Base-by-base conservation (phyloP, 2,329 filamentous ascomycete species). In the Sarocladium oryzae region DNA sequence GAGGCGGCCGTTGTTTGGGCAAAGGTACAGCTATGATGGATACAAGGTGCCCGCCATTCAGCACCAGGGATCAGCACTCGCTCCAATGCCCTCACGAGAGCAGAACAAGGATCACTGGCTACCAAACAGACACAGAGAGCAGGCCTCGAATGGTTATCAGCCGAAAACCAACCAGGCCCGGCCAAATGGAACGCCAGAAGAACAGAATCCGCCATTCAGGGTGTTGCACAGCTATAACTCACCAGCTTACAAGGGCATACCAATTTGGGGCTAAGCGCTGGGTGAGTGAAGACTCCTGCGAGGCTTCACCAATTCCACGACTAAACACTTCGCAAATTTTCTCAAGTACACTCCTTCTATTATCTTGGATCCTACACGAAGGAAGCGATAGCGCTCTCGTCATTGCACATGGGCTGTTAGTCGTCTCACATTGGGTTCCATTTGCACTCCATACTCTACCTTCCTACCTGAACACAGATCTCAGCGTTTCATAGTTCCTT, bases 221-320 rank as follows among this genome's bases (percentile, higher is more conserved):
- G 68, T 81, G 10, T 64, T 81, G 8, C 78, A 81, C 63, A 81
- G 77, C 62, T 80, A 81, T 57, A 78, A 80, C 58, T 78, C 78
- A 3, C 77, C 78, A 4, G 76, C 78, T 5, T 81, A 82, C 57
- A 70, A 70, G 24, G 70, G 75, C 32, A 72, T 68, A 2, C 78
- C 77, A 0, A 78, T 81, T n/a, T 80, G 77, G 76, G 71, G 75
- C n/a, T 78, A 36, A 33, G 5, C 20, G 28, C 28, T 30, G 28
- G 28, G 13, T 30, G 28, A n/a, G n/a, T n/a, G n/a, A n/a, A n/a
- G n/a, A n/a, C n/a, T n/a, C n/a, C n/a, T n/a, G n/a, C n/a, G n/a
- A n/a, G n/a, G n/a, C n/a, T n/a, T n/a, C n/a, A n/a, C n/a, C n/a
- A n/a, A n/a, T n/a, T n/a, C n/a, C n/a, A n/a, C n/a, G n/a, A n/a